These are phyloP conservation scores for Platanus orientalis DNA, from an alignment of 164 flowering plant genomes.

Conservation along the genomic window DNA sequence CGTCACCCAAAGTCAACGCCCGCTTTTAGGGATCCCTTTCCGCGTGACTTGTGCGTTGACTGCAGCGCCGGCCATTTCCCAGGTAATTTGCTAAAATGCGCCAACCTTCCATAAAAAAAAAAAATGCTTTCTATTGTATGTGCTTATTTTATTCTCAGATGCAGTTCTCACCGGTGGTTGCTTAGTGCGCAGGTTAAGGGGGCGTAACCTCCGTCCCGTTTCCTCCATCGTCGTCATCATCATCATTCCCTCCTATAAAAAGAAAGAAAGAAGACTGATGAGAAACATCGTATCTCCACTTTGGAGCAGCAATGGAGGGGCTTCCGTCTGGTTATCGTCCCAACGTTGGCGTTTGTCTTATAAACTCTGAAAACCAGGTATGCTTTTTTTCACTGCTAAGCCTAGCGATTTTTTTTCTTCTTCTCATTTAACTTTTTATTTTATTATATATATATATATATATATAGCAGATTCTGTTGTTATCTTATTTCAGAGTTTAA, in stretches of 20 bases:
- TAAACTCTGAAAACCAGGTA: slow-evolving; percentile 74
- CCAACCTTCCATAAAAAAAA: not conserved
- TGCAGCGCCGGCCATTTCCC: too few species aligned
- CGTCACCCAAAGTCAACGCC: too few species aligned
- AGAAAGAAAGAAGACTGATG: not conserved
- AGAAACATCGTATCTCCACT: not conserved
- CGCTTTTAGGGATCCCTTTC: too few species aligned
- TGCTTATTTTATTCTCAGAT: not conserved
- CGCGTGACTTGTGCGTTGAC: too few species aligned
- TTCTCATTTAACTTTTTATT: not conserved
- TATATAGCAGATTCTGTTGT: not conserved
- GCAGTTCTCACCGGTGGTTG: not conserved
- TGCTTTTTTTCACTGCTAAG: not conserved
- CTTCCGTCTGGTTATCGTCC: slow-evolving; percentile 91
- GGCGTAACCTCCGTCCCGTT: not conserved
- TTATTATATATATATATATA: not conserved
- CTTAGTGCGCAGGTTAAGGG: slow-evolving; percentile 2
- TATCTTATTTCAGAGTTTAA: too few species aligned
- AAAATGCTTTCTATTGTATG: not conserved
- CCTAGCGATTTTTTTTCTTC: too few species aligned
- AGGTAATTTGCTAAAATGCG: not conserved
- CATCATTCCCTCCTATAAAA: slow-evolving; percentile 11
- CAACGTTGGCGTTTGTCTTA: slow-evolving; percentile 86
- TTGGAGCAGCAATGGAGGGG: slow-evolving; percentile 52
- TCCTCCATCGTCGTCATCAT: not conserved